Percentiles rank a stretch among this genome's conserved stretches.
Evolutionary conservation across 2,329 filamentous ascomycete species (phyloP).

Genomic region (Diaporthe capsici): DNA sequence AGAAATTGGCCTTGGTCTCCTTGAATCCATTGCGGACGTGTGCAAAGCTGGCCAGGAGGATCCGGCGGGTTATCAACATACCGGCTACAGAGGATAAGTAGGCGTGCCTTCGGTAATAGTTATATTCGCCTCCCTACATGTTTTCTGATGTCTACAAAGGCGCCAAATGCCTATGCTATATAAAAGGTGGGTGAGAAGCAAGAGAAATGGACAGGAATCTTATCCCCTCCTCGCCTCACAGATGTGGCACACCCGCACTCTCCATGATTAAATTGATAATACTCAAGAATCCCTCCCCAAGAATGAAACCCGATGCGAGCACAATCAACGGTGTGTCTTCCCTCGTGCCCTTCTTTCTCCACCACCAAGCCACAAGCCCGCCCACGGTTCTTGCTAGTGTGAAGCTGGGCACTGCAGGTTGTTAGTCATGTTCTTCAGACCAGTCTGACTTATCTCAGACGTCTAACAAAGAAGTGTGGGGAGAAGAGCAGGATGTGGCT

Average conservation of each 20-base stretch:
- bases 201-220: neutral
- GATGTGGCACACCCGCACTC: slow-evolving; percentile 81
- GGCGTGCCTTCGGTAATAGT: neutral
- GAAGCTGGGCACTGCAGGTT: slow-evolving; percentile 81
- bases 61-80: neutral
- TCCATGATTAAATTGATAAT: slow-evolving; percentile 91
- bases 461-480: too few relatives aligned
- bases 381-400: slow-evolving; percentile 90
- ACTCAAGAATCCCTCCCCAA: slow-evolving; percentile 92
- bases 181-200: neutral
- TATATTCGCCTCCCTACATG: neutral
- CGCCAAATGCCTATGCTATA: neutral
- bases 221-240: slow-evolving; percentile 55
- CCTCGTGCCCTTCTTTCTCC: slow-evolving; percentile 68
- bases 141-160: neutral
- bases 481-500: neutral
- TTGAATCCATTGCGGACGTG: too few relatives aligned
- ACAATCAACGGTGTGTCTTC: slow-evolving; percentile 86
- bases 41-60: neutral
- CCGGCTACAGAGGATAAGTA: neutral
- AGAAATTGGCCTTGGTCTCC: too few relatives aligned
- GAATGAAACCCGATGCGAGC: slow-evolving; percentile 89
- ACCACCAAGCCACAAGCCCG: slow-evolving; percentile 82
- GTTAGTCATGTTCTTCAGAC: slow-evolving; percentile 8
- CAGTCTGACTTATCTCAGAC: too few relatives aligned